phyloP scores from a whole-genome alignment of 2,329 filamentous ascomycete genomes.

The Cordyceps cateniannulata region DNA sequence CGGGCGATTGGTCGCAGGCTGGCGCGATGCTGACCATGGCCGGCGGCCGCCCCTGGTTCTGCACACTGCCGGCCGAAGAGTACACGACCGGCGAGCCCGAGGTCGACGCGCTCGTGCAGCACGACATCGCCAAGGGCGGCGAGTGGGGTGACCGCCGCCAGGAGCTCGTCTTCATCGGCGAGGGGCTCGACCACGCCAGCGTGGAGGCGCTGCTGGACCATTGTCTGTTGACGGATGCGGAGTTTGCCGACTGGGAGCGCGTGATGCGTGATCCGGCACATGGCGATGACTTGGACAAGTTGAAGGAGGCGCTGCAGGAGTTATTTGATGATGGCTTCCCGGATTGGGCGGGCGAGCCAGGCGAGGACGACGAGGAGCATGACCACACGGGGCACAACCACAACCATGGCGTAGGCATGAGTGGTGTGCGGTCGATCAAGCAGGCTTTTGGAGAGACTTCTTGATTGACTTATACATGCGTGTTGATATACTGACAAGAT shows the following conservation, averaged over 20 bases:
- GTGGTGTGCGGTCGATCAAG: slow-evolving; percentile 7
- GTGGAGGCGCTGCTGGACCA: slow-evolving; percentile 49
- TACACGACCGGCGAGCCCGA: slow-evolving; percentile 41
- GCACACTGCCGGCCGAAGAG: slow-evolving; percentile 46
- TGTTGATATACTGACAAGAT: not conserved
- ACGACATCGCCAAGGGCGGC: slow-evolving; percentile 46
- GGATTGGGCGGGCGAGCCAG: slow-evolving; percentile 47
- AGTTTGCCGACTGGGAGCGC: slow-evolving; percentile 47
- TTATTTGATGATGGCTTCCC: slow-evolving; percentile 55
- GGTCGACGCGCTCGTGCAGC: slow-evolving; percentile 41
- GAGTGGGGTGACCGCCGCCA: slow-evolving; percentile 66
- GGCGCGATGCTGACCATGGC: slow-evolving; percentile 57
- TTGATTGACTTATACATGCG: not conserved
- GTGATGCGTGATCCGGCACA: slow-evolving; percentile 38
- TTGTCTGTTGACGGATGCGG: slow-evolving; percentile 55
- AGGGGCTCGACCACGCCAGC: slow-evolving; percentile 47
- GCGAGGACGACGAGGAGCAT: slow-evolving; percentile 33
- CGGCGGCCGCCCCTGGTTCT: slow-evolving; percentile 53
- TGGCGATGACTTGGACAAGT: slow-evolving; percentile 23
- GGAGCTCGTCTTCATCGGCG: slow-evolving; percentile 68
- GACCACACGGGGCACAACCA: slow-evolving; percentile 21
- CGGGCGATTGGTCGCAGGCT: slow-evolving; percentile 57
- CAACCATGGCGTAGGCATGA: slow-evolving; percentile 5
- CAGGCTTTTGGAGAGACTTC: slow-evolving; percentile 8
- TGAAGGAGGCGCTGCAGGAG: slow-evolving; percentile 38